Conservation (phyloP, 2,329 filamentous ascomycete species). For the Aspergillus nomiae region DNA sequence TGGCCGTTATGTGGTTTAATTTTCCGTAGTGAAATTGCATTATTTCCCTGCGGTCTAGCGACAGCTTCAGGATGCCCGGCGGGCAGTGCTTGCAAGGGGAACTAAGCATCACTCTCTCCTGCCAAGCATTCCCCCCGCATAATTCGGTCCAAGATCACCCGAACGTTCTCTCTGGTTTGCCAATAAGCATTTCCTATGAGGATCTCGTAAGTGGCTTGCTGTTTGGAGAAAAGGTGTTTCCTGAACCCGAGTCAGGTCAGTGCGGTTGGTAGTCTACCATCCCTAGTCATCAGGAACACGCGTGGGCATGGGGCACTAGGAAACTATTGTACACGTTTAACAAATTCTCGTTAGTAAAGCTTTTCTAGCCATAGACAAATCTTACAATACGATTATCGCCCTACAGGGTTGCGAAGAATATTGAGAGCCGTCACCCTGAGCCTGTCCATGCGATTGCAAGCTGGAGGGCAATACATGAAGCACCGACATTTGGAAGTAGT, state of each 20-base stretch:
- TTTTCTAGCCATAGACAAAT: conserved; percentile 19
- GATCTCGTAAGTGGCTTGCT: not conserved
- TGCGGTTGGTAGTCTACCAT: no score
- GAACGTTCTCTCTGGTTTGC: not conserved
- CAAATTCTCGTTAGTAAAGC: conserved; percentile 43
- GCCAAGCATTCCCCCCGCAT: not conserved
- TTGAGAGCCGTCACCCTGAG: no score
- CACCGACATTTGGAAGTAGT: no score
- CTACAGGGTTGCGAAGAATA: no score
- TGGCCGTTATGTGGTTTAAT: not conserved
- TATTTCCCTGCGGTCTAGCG: not conserved
- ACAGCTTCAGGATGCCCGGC: not conserved
- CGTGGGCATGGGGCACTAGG: conserved; percentile 35
- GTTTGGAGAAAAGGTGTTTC: not conserved
- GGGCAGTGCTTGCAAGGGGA: not conserved
- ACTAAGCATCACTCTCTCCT: not conserved
- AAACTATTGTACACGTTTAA: conserved; percentile 43
- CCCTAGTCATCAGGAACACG: no score
- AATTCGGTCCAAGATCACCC: not conserved
- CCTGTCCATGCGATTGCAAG: no score
- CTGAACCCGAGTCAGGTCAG: not conserved
- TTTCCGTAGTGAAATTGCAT: not conserved
- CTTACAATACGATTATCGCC: no score
- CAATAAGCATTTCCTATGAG: not conserved
- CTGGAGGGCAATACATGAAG: no score